These are phyloP conservation scores for Boechera retrofracta DNA, from an alignment of 345 rosid species.

Conservation along the genomic window DNA sequence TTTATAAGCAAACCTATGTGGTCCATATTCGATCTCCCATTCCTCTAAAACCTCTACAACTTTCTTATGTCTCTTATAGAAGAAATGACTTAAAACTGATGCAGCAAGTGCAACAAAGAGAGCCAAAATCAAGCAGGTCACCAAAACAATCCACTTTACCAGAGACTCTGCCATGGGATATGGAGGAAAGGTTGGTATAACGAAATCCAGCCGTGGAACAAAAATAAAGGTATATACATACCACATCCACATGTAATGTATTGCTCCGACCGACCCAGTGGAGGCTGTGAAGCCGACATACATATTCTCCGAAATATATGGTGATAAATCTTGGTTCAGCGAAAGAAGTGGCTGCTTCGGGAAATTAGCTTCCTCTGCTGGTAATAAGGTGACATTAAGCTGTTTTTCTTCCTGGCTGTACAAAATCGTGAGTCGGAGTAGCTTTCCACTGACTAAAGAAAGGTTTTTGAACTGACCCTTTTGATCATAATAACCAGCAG, in stretches of 20 bases:
- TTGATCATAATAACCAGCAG: slow-evolving; percentile 50
- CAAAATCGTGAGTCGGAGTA: slow-evolving; percentile 57
- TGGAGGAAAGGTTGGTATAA: slow-evolving; percentile 43
- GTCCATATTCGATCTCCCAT: slow-evolving; percentile 32
- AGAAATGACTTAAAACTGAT: slow-evolving; percentile 22
- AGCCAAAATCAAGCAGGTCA: slow-evolving; percentile 41
- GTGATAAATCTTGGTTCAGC: slow-evolving; percentile 47
- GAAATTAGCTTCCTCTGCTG: neutral
- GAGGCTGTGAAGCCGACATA: slow-evolving; percentile 65
- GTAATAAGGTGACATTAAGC: slow-evolving; percentile 54
- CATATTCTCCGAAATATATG: slow-evolving; percentile 48
- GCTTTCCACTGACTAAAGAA: slow-evolving; percentile 48
- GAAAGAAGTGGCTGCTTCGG: slow-evolving; percentile 58
- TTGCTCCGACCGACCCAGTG: slow-evolving; percentile 43
- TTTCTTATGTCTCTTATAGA: slow-evolving; percentile 24
- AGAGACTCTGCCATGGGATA: slow-evolving; percentile 46
- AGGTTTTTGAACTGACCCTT: slow-evolving; percentile 34
- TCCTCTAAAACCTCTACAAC: slow-evolving; percentile 43
- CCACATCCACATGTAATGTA: slow-evolving; percentile 59
- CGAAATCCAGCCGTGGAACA: slow-evolving; percentile 32
- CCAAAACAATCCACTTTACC: slow-evolving; percentile 19
- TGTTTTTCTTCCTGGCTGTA: slow-evolving; percentile 44
- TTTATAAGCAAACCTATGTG: slow-evolving; percentile 37
- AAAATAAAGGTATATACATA: neutral
- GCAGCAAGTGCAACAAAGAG: slow-evolving; percentile 29